Evolutionary conservation across 306 rosid genomes (phyloP), one percentile per base, ranked within the genome.

Genomic region (Senna siamea): DNA sequence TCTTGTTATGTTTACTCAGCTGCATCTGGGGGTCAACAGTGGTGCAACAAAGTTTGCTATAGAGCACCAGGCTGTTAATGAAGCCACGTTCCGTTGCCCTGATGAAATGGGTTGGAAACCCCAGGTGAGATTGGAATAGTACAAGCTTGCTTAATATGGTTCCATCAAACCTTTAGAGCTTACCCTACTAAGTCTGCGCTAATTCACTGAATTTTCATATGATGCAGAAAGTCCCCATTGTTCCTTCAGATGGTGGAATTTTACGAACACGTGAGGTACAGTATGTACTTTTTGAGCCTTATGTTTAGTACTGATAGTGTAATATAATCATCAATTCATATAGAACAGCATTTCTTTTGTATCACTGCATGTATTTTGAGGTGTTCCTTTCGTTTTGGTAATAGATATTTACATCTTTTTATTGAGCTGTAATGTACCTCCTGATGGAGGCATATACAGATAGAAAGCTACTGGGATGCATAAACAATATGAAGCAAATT

Each of bases 31-130:
- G 76, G 97, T 92, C 64, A 92, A 92, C 72, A 90, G 99, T 63
- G 96, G 96, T 70, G 99, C 99, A 69, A 81, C 96, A 57, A 84
- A 88, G 82, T 90, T 92, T 76, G 99, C 97, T 14, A 57, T 94
- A 47, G 99, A 94, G 90, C 91, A 80, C n/a, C 99, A 87, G 84
- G 99, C 97, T 61, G 87, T 88, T 76, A 94, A 94, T 54, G 99
- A 94, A 69, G 97, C 99, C 54, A 89, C 97, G 46, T 92, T 92
- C 61, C 95, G 99, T 56, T 92, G 97, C 84, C 99, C 96, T 43
- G 99, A 94, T 85, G 97, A 94, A 80, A 56, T 89, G 93, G 97
- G 97, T 79, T 92, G 99, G 99, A 92, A 94, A 77, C 99, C 99
- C 34, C 95, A 88, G 97, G 97, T 91, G 35, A 67, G 84, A 67